Evolutionary conservation across 2,329 filamentous ascomycete species (phyloP).

Genomic region (Neofusicoccum sp.): DNA sequence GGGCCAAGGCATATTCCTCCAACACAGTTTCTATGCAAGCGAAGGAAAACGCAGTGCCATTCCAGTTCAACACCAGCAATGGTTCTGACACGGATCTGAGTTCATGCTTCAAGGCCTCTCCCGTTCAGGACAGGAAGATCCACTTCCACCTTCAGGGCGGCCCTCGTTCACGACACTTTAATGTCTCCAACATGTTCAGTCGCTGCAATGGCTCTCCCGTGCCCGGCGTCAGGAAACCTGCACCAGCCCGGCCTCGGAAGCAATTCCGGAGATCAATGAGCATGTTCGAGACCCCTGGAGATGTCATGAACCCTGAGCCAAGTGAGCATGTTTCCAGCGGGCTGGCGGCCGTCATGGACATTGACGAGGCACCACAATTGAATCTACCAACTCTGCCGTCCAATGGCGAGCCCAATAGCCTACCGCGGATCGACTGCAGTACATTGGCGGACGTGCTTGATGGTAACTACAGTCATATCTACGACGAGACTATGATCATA

Average conservation of each 20-base stretch:
- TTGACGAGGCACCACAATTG: conserved; percentile 74
- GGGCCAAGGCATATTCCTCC: conserved; percentile 74
- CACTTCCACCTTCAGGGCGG: conserved; percentile 14
- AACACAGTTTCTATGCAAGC: conserved; percentile 64
- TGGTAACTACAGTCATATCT: conserved; percentile 75
- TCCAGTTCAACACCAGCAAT: conserved; percentile 70
- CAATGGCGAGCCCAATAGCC: conserved; percentile 78
- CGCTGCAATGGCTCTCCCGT: conserved; percentile 76
- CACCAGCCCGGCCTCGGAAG: conserved; percentile 67
- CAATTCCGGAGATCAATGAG: conserved; percentile 90
- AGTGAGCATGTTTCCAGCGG: conserved; percentile 65
- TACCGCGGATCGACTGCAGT: conserved; percentile 81
- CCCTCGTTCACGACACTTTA: conserved; percentile 13
- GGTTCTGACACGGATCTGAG: conserved; percentile 60
- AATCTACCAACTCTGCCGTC: conserved; percentile 82
- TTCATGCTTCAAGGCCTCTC: conserved; percentile 81
- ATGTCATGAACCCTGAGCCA: conserved; percentile 69
- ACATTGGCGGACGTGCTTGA: conserved; percentile 88
- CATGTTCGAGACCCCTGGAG: conserved; percentile 94
- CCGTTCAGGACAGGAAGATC: conserved; percentile 68
- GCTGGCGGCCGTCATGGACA: conserved; percentile 78
- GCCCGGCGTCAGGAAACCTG: conserved; percentile 65
- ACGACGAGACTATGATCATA: conserved; percentile 81
- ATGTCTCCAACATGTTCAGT: conserved; percentile 41
- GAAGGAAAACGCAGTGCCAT: conserved; percentile 64